These are phyloP conservation scores for Ophiosphaerella herpotricha DNA, from an alignment of 2,329 filamentous ascomycete species.

Conservation along the genomic window DNA sequence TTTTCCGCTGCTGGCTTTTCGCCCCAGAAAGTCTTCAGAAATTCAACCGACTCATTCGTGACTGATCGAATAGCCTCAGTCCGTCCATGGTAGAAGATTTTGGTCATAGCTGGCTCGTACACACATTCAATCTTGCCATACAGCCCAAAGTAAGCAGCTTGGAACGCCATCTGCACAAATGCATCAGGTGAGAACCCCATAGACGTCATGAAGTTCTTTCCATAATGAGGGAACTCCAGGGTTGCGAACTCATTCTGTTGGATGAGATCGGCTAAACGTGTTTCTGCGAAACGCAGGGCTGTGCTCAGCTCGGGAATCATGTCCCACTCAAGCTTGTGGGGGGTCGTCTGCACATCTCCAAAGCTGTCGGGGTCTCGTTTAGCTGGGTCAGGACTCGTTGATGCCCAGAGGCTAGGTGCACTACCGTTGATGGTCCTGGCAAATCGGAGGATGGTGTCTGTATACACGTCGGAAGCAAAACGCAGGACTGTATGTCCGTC, in stretches of 20 bases:
- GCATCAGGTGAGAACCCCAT: constrained; percentile 97
- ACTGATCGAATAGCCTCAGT: constrained; percentile 93
- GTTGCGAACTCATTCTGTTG: constrained; percentile 96
- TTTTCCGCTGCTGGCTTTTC: constrained; percentile 83
- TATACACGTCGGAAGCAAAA: constrained; percentile 95
- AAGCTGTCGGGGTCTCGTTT: constrained; percentile 92
- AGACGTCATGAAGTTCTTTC: constrained; percentile 96
- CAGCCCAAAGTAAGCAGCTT: constrained; percentile 95
- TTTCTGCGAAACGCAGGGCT: constrained; percentile 93
- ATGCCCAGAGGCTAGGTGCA: constrained; percentile 89
- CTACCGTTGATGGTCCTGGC: constrained; percentile 93
- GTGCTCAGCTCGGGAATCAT: constrained; percentile 91
- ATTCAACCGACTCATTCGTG: constrained; percentile 80
- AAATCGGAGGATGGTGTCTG: constrained; percentile 94
- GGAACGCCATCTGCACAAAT: constrained; percentile 98
- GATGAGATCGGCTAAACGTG: constrained; percentile 88
- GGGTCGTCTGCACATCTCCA: constrained; percentile 89
- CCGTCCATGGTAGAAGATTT: constrained; percentile 87
- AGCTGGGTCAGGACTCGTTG: constrained; percentile 85
- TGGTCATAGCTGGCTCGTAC: constrained; percentile 99
- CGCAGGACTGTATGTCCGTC: constrained; percentile 96
- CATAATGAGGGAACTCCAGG: constrained; percentile 84
- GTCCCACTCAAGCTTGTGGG: constrained; percentile 96
- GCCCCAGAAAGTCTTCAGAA: constrained; percentile 92
- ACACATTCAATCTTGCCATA: constrained; percentile 94